phyloP scores from a whole-genome alignment of 306 rosid species.

The Sechiopsis laciniata region DNA sequence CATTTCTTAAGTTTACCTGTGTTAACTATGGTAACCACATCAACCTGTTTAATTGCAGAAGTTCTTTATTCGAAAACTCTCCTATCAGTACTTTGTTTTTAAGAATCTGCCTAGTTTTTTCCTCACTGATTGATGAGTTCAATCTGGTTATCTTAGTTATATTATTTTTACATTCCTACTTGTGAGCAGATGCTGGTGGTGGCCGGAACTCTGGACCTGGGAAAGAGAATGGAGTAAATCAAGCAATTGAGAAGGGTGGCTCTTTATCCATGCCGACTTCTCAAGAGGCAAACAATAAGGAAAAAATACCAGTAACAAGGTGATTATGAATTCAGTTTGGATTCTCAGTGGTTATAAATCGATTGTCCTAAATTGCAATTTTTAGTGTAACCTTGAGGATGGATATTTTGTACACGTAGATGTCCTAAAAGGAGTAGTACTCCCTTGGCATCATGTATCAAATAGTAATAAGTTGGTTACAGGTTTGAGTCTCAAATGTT shows the following conservation, averaged over 20 bases:
- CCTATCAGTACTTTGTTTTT: neutral
- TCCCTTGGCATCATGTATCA: no score
- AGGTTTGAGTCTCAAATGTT: no score
- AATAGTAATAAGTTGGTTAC: no score
- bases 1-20: neutral
- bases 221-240: constrained; percentile 60
- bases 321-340: constrained; percentile 25
- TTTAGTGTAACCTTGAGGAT: neutral
- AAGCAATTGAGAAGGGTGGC: constrained; percentile 50
- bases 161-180: constrained; percentile 19
- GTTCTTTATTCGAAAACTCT: neutral
- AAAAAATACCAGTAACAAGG: constrained; percentile 52
- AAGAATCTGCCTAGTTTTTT: neutral
- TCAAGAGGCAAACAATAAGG: constrained; percentile 54
- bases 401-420: constrained; percentile 19
- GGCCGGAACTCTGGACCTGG: constrained; percentile 58
- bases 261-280: constrained; percentile 38
- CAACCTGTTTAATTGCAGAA: neutral
- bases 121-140: neutral
- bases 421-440: no score
- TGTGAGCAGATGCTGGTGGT: constrained; percentile 55
- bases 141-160: constrained; percentile 15
- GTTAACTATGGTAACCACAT: neutral
- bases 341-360: neutral
- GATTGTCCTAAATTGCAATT: constrained; percentile 7